Evolutionary conservation across 495 filamentous ascomycete species (phyloP), one percentile per base, ranked within the genome.

Genomic region (Sporormia fimetaria): DNA sequence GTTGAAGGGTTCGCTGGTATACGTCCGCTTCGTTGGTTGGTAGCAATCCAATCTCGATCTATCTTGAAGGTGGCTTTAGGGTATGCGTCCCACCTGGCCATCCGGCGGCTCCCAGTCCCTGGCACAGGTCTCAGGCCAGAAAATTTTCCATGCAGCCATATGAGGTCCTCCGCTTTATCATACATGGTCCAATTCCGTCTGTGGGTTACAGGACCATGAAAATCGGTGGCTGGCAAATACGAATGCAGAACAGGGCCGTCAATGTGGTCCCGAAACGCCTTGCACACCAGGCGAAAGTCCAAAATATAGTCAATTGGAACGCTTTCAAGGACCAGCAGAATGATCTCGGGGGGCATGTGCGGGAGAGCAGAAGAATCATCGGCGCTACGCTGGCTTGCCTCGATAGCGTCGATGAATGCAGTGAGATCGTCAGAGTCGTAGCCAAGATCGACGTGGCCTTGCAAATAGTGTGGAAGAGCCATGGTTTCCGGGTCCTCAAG

Each of bases 251-350:
- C 46, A 7, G 14, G 11, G 2, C 22, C 21, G 25, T 49, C 46
- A 11, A 49, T 44, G 6, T 9, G 17, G 23, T 49, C 40, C 2
- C 40, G 26, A 26, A 49, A 38, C 6, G 33, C 40, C 2, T 40
- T 39, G 11, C 33, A 49, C 18, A 49, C 40, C 2, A 43, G 33
- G 15, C 46, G 29, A 9, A 18, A 44, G 14, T 30, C 27, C 16
- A 49, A 21, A 12, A 49, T 15, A 18, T 49, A 38, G 15, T 44
- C 34, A 8, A 44, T 18, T 4, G 39, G 46, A 4, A 49, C 33
- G 12, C 16, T 20, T n/a, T 43, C 33, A 21, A 49, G 20, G 10
- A 49, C 29, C 7, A 18, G 11, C 4, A 43, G 21, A 9, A 49
- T 1, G 21, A 49, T 38, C 25, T 49, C 46, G 9, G 46, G 34